These are phyloP conservation scores for Elsinoe arachidis DNA, from an alignment of 2,329 filamentous ascomycete genomes.

Conservation along the genomic window DNA sequence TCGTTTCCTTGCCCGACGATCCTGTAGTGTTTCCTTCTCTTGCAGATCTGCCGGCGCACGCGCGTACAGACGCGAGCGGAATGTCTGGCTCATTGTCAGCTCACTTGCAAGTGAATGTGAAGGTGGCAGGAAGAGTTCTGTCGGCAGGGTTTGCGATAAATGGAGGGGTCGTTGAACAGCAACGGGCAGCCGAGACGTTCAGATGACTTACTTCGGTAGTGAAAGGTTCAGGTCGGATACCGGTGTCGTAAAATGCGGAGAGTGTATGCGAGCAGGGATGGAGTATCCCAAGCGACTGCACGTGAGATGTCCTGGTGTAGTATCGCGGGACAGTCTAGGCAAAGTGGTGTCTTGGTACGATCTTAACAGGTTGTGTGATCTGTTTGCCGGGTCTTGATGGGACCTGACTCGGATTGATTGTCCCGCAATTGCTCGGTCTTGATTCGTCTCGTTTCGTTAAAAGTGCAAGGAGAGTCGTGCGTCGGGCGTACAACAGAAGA, in stretches of 20 bases:
- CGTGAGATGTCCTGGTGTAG: not conserved
- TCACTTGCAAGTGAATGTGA: not conserved
- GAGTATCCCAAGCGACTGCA: not conserved
- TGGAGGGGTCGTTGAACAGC: conserved; percentile 7
- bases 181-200: conserved; percentile 10
- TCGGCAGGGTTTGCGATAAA: not conserved
- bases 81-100: conserved; percentile 8
- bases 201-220: conserved; percentile 12
- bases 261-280: not conserved
- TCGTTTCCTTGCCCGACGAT: conserved; percentile 4
- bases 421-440: not conserved
- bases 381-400: not conserved
- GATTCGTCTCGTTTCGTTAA: not conserved
- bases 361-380: not conserved
- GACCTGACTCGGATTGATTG: not conserved
- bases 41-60: not conserved
- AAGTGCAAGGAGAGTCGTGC: not conserved
- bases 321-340: not conserved
- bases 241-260: not conserved
- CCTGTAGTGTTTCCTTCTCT: conserved; percentile 1
- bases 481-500: not conserved
- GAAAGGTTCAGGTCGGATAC: not conserved
- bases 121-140: not conserved
- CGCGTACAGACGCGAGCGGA: conserved; percentile 4
- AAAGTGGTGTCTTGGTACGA: not conserved